A percentile compares a stretch with the other conserved stretches of the same genome.
Evolutionary conservation across 1,284 basidiomycete genomes (phyloP).

Genomic region (Ganoderma sinense): DNA sequence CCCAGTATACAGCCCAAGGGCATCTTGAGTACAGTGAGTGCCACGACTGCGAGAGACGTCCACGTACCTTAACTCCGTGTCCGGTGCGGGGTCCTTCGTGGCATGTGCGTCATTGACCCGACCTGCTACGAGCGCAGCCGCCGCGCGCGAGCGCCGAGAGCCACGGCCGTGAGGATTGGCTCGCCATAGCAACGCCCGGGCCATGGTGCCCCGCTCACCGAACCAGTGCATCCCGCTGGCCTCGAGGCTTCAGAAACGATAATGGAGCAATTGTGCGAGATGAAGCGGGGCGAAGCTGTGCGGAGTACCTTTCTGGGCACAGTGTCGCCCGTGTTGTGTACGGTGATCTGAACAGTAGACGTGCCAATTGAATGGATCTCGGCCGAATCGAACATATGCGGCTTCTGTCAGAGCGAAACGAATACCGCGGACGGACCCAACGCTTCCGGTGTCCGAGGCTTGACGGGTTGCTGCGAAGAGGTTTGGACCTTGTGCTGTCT

Average conservation of each 20-base stretch:
- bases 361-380: background rate
- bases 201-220: background rate
- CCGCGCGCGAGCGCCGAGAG: background rate
- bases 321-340: no score
- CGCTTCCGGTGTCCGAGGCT: background rate
- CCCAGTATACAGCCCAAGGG: slow-evolving; percentile 20
- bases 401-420: slow-evolving; percentile 21
- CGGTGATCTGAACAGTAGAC: slow-evolving; percentile 18
- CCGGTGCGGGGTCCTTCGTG: slow-evolving; percentile 10
- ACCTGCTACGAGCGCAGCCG: slow-evolving; percentile 9
- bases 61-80: slow-evolving; percentile 25
- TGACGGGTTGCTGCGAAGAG: background rate
- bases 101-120: slow-evolving; percentile 9
- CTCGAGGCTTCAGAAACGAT: slow-evolving; percentile 10
- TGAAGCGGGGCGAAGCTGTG: slow-evolving; percentile 9
- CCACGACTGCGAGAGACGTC: slow-evolving; percentile 5
- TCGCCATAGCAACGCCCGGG: slow-evolving; percentile 12
- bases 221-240: background rate
- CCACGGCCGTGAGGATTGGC: background rate
- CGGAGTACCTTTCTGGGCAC: slow-evolving; percentile 6
- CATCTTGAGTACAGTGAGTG: slow-evolving; percentile 14
- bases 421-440: slow-evolving; percentile 4
- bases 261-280: background rate
- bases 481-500: background rate
- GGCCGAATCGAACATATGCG: slow-evolving; percentile 9